These are phyloP conservation scores for Babesia sp. DNA, from an alignment of 169 alveolate genomes.

Conservation along the genomic window DNA sequence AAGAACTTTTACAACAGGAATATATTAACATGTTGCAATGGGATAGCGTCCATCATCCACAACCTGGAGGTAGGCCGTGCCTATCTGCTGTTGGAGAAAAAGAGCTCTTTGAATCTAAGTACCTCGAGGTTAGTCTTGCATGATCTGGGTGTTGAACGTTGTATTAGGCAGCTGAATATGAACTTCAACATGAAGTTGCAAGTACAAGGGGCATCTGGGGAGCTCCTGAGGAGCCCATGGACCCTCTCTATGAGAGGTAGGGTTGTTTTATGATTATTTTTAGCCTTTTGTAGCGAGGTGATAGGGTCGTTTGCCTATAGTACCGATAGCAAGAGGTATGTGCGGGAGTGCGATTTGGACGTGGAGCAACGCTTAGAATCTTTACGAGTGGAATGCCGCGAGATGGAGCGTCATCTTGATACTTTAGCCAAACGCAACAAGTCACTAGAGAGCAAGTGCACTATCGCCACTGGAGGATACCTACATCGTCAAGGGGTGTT, in stretches of 20 bases:
- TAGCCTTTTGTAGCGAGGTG: neutral
- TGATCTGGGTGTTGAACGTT: no score
- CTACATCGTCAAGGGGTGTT: conserved; percentile 26
- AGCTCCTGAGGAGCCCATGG: conserved; percentile 14
- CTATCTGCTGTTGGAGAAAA: neutral
- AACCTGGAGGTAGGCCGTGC: conserved; percentile 63
- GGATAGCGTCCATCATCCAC: conserved; percentile 61
- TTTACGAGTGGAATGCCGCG: conserved; percentile 17
- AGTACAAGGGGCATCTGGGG: conserved; percentile 11
- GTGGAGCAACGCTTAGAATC: conserved; percentile 28
- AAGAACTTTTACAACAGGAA: conserved; percentile 56
- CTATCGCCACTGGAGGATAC: conserved; percentile 62
- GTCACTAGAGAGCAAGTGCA: conserved; percentile 55
- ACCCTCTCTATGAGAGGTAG: conserved; percentile 5
- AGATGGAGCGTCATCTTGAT: conserved; percentile 32
- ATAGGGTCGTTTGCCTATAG: conserved; percentile 33
- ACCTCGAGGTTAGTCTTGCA: neutral
- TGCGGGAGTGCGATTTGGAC: conserved; percentile 40
- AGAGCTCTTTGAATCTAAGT: neutral
- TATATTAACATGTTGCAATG: conserved; percentile 28
- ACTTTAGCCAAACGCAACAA: conserved; percentile 39
- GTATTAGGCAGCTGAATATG: conserved; percentile 42
- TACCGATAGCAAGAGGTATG: conserved; percentile 27
- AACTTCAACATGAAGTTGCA: conserved; percentile 23
- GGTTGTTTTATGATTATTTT: neutral